These are phyloP conservation scores for Talaromyces sp. DNA, from an alignment of 2,329 filamentous ascomycete genomes.

Conservation along the genomic window DNA sequence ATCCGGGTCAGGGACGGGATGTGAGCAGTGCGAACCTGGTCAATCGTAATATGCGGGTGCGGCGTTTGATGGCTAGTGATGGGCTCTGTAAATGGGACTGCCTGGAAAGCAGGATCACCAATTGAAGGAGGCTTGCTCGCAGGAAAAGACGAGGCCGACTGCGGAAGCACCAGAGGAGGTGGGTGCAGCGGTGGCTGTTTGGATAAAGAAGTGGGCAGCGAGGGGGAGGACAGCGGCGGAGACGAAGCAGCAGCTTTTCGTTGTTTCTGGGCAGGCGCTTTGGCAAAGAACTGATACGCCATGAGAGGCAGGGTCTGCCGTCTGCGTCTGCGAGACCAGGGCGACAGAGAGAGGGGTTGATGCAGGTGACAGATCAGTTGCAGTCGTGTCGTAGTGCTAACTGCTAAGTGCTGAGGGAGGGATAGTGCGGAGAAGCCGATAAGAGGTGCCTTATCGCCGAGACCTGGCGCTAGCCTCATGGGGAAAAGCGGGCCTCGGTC, in stretches of 20 bases:
- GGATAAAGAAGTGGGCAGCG: slow-evolving; percentile 6
- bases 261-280: slow-evolving; percentile 25
- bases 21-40: slow-evolving; percentile 48
- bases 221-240: slow-evolving; percentile 17
- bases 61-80: slow-evolving; percentile 25
- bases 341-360: neutral
- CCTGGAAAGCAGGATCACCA: slow-evolving; percentile 22
- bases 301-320: slow-evolving; percentile 14
- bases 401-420: neutral
- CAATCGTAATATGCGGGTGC: slow-evolving; percentile 49
- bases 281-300: slow-evolving; percentile 35
- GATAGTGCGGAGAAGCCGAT: neutral
- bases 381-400: neutral
- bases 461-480: neutral
- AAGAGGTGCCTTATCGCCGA: neutral
- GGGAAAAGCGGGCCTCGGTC: neutral
- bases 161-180: slow-evolving; percentile 23
- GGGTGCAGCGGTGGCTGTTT: slow-evolving; percentile 24
- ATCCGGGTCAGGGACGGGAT: slow-evolving; percentile 54
- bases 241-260: slow-evolving; percentile 19
- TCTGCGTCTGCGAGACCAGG: neutral
- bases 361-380: neutral
- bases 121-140: slow-evolving; percentile 15
- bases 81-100: slow-evolving; percentile 24
- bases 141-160: slow-evolving; percentile 16